Percentiles rank a stretch among this genome's conserved stretches.
Evolutionary conservation across 2,329 filamentous ascomycete genomes (phyloP).

Genomic region (Huntiella bhutanensis): DNA sequence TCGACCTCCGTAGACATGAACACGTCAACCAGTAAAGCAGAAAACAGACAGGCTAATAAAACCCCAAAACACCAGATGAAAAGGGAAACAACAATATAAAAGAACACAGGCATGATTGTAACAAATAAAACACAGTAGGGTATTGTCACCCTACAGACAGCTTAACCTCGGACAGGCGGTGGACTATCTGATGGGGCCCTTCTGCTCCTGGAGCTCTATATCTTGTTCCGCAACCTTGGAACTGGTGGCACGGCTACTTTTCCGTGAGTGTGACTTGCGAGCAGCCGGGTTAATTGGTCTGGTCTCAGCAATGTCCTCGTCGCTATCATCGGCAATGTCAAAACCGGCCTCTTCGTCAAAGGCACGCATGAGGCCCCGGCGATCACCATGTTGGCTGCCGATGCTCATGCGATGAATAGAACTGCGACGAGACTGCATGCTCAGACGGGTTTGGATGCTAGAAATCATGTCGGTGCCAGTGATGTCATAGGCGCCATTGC

Average conservation of each 20-base stretch:
- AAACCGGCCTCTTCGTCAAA: conserved; percentile 75
- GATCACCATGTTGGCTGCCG: conserved; percentile 47
- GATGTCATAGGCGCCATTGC: conserved; percentile 50
- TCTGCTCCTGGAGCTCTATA: conserved; percentile 33
- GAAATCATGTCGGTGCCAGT: conserved; percentile 85
- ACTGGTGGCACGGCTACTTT: not conserved
- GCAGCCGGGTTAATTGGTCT: conserved; percentile 7
- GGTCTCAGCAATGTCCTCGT: conserved; percentile 14
- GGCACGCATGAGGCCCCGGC: conserved; percentile 67
- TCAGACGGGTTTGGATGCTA: conserved; percentile 72
- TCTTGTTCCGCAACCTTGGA: conserved; percentile 18
- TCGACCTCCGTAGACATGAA: not conserved
- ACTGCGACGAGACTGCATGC: conserved; percentile 77
- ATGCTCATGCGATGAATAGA: conserved; percentile 44
- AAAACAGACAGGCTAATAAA: not conserved
- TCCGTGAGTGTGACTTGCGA: conserved; percentile 16
- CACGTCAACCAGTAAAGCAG: conserved; percentile 3
- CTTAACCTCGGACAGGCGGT: not conserved
- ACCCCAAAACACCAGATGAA: conserved; percentile 4
- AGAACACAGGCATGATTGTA: conserved; percentile 3
- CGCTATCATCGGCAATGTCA: conserved; percentile 51
- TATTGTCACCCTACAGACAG: too few relatives aligned
- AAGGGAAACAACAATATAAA: not conserved
- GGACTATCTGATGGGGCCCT: conserved; percentile 15
- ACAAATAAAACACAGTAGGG: conserved; percentile 2